These are phyloP conservation scores for Macrocybe gigantea DNA, from an alignment of 768 basidiomycete genomes.

Conservation along the genomic window DNA sequence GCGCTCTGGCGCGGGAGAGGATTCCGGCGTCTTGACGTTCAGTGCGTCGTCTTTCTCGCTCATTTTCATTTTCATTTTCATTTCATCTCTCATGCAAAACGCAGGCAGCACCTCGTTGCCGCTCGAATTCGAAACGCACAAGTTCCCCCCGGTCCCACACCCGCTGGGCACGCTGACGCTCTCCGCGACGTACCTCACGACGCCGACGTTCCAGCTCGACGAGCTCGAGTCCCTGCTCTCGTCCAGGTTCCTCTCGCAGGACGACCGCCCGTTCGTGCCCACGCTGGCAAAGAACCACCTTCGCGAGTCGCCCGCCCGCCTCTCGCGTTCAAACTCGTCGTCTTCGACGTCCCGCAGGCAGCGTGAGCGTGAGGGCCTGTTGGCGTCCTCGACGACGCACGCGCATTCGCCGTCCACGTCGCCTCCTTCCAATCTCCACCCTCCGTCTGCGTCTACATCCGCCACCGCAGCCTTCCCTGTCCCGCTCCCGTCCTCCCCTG, in stretches of 20 bases:
- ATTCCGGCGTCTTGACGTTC: conserved; percentile 16
- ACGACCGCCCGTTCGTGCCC: conserved; percentile 65
- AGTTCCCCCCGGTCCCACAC: conserved; percentile 64
- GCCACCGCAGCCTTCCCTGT: conserved; percentile 32
- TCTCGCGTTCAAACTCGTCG: conserved; percentile 11
- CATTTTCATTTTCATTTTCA: conserved; percentile 19
- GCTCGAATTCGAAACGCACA: conserved; percentile 42
- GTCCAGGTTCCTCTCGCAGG: conserved; percentile 63
- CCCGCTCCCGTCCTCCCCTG: conserved; percentile 16
- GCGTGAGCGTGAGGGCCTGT: background rate
- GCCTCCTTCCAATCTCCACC: background rate
- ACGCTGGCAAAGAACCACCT: conserved; percentile 64
- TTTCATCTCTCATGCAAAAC: conserved; percentile 12
- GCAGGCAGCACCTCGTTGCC: conserved; percentile 32
- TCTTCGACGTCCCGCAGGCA: conserved; percentile 1
- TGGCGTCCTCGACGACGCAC: background rate
- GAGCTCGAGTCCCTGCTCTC: conserved; percentile 74
- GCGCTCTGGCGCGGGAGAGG: conserved; percentile 17
- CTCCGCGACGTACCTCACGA: conserved; percentile 56
- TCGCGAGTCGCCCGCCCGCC: conserved; percentile 44
- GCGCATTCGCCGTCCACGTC: background rate
- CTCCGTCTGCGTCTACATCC: conserved; percentile 8
- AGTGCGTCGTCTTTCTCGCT: conserved; percentile 9
- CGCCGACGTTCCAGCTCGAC: conserved; percentile 68
- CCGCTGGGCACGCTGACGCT: conserved; percentile 61